Percentiles rank a stretch among this genome's conserved stretches.
Evolutionary conservation across 129 eudicot genomes (phyloP).

Genomic region (Flaveria brownii): DNA sequence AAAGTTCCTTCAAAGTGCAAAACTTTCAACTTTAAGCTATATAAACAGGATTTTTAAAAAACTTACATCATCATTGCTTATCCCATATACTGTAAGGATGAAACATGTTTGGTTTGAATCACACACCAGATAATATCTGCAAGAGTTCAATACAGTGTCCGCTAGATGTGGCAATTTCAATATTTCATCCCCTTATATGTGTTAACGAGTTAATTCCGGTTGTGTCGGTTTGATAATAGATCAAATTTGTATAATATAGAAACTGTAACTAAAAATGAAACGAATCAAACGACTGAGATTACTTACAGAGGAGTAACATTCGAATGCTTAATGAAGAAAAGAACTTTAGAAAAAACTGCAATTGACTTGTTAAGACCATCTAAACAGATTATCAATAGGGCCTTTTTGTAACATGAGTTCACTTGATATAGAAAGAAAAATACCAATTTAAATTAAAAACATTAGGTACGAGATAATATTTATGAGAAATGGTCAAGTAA

Average conservation of each 20-base stretch:
- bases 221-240: not conserved
- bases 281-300: not conserved
- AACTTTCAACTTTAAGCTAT: constrained; percentile 3
- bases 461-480: not conserved
- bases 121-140: constrained; percentile 82
- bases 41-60: constrained; percentile 14
- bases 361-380: constrained; percentile 75
- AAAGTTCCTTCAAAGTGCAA: not conserved
- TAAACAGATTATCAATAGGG: too few species aligned
- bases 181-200: not conserved
- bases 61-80: constrained; percentile 51
- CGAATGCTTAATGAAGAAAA: constrained; percentile 66
- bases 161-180: not conserved
- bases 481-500: constrained; percentile 7
- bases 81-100: constrained; percentile 74
- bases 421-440: constrained; percentile 44
- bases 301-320: constrained; percentile 78
- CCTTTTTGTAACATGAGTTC: constrained; percentile 23
- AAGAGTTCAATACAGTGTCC: constrained; percentile 27
- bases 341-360: constrained; percentile 59
- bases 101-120: constrained; percentile 73
- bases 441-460: constrained; percentile 1
- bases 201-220: not conserved
- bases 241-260: not conserved
- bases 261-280: not conserved